These are phyloP conservation scores for Moesziomyces sp. DNA, from an alignment of 1,284 basidiomycete genomes.

Conservation along the genomic window DNA sequence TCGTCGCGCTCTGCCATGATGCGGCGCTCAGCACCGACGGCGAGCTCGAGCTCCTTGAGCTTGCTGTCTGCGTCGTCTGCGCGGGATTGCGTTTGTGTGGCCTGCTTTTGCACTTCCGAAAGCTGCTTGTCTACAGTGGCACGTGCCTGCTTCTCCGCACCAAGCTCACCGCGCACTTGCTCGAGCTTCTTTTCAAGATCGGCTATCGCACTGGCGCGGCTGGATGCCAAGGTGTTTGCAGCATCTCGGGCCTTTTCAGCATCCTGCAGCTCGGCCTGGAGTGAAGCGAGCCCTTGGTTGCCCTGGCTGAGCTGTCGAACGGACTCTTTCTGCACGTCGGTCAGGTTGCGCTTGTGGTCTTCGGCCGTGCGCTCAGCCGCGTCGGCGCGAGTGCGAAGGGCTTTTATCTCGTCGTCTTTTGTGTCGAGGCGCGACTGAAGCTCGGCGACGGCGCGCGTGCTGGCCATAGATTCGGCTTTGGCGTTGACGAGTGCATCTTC, in stretches of 20 bases:
- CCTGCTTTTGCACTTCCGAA: conserved; percentile 3
- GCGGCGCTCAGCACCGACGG: conserved; percentile 49
- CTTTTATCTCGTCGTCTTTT: conserved; percentile 15
- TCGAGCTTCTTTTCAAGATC: conserved; percentile 20
- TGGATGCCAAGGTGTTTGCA: conserved; percentile 8
- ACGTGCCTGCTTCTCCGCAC: conserved; percentile 6
- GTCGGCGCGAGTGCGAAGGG: conserved; percentile 17
- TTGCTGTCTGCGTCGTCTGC: conserved; percentile 23
- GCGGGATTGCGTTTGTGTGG: conserved; percentile 1
- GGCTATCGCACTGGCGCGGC: conserved; percentile 14
- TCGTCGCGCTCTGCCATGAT: conserved; percentile 56
- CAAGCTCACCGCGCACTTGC: conserved; percentile 12
- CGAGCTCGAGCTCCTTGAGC: conserved; percentile 52
- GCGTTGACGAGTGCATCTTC: conserved; percentile 33
- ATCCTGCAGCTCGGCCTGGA: conserved; percentile 14
- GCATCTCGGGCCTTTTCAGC: conserved; percentile 1
- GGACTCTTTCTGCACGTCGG: conserved; percentile 8
- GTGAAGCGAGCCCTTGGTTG: conserved; percentile 20
- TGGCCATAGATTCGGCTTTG: conserved; percentile 26
- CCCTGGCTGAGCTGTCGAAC: conserved; percentile 6
- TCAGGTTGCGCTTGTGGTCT: conserved; percentile 26
- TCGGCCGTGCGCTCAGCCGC: conserved; percentile 21
- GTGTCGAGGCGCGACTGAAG: conserved; percentile 20
- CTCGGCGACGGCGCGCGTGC: conserved; percentile 22
- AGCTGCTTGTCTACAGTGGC: conserved; percentile 4